phyloP scores from a whole-genome alignment of 345 rosid species.

The Salix purpurea region DNA sequence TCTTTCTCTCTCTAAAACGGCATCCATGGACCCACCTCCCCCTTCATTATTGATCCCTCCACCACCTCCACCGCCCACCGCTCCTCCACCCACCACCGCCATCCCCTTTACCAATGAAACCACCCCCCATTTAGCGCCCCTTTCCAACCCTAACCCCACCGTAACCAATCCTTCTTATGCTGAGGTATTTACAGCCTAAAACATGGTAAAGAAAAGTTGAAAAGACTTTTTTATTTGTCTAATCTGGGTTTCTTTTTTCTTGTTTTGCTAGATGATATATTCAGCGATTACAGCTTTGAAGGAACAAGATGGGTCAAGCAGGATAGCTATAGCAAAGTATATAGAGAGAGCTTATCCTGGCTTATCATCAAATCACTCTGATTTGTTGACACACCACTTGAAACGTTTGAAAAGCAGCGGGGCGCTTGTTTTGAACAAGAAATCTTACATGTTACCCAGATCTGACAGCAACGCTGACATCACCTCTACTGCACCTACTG shows the following conservation, averaged over 20 bases:
- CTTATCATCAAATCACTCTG: conserved; percentile 50
- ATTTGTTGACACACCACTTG: conserved; percentile 57
- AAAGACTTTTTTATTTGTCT: not conserved
- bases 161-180: conserved; percentile 20
- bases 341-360: conserved; percentile 41
- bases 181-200: conserved; percentile 11
- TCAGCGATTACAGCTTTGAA: conserved; percentile 66
- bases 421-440: conserved; percentile 47
- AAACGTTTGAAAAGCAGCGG: conserved; percentile 56
- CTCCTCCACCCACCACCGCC: not conserved
- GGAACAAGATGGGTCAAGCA: conserved; percentile 75
- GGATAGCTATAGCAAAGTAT: conserved; percentile 63
- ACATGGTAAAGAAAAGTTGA: too few species aligned
- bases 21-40: conserved; percentile 20
- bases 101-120: not conserved
- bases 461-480: conserved; percentile 16
- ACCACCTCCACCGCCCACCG: not conserved
- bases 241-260: not conserved
- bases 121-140: conserved; percentile 4
- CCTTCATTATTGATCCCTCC: not conserved
- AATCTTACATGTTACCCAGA: conserved; percentile 60
- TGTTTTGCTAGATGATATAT: conserved; percentile 54
- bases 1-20: not conserved
- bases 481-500: not conserved
- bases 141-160: not conserved